Percentiles rank a stretch among this genome's conserved stretches.
These are phyloP conservation scores for Neurospora crassa DNA, from an alignment of 2,329 filamentous ascomycete species.

Conservation along the genomic window DNA sequence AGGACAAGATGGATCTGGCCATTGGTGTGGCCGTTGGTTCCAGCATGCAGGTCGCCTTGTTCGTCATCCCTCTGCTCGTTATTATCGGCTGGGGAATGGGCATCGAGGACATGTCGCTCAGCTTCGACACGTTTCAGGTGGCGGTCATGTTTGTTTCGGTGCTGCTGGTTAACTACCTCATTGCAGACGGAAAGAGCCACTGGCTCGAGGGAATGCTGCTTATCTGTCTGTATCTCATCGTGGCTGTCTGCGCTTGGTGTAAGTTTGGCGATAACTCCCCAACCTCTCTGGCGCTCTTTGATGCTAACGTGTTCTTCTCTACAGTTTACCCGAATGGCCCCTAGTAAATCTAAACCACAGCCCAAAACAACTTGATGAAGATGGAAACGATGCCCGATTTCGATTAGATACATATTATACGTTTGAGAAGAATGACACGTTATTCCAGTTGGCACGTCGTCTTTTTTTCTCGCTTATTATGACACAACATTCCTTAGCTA, in stretches of 20 bases:
- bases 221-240: slow-evolving; percentile 71
- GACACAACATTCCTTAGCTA: neutral
- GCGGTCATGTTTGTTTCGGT: slow-evolving; percentile 76
- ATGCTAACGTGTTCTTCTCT: neutral
- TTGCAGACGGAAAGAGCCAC: slow-evolving; percentile 73
- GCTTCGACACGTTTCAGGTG: slow-evolving; percentile 84
- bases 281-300: neutral
- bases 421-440: neutral
- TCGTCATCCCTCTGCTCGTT: slow-evolving; percentile 67
- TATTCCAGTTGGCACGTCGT: neutral
- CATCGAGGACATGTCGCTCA: slow-evolving; percentile 64
- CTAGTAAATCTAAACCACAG: neutral
- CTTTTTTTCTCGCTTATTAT: neutral
- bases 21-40: slow-evolving; percentile 74
- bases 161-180: slow-evolving; percentile 77
- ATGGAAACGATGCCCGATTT: neutral
- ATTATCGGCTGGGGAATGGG: slow-evolving; percentile 71
- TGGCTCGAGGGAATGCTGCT: slow-evolving; percentile 71
- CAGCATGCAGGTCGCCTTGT: slow-evolving; percentile 72
- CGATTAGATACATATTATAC: neutral
- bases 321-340: neutral
- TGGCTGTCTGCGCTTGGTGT: slow-evolving; percentile 59
- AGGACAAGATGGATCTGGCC: slow-evolving; percentile 79
- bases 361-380: neutral
- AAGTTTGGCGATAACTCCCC: slow-evolving; percentile 24